Evolutionary conservation across 2,329 filamentous ascomycete species (phyloP).

Genomic region (Furcasterigmium furcatum): DNA sequence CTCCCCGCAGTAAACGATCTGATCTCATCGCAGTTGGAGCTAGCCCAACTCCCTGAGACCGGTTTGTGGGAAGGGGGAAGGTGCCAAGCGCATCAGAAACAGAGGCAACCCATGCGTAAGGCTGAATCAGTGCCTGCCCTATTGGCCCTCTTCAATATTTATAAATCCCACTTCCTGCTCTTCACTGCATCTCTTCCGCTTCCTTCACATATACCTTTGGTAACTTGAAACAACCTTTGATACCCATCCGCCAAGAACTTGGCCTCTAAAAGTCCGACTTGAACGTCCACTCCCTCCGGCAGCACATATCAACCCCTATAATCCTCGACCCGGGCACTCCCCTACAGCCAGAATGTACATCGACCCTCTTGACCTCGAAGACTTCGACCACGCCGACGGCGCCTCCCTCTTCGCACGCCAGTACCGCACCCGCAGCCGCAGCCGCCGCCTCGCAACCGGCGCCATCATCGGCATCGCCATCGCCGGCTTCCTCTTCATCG

Average conservation of each 20-base stretch:
- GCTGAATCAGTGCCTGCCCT: background rate
- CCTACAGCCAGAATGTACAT: background rate
- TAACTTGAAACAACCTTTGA: too few relatives aligned
- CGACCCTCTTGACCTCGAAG: background rate
- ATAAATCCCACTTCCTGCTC: background rate
- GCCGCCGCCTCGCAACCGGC: constrained; percentile 12
- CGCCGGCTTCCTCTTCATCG: constrained; percentile 8
- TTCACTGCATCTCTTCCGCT: background rate
- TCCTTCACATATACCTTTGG: too few relatives aligned
- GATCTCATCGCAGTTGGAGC: too few relatives aligned
- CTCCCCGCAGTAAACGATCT: background rate
- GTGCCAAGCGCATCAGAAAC: background rate
- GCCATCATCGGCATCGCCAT: constrained; percentile 13
- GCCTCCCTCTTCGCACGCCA: background rate
- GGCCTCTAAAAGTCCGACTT: background rate
- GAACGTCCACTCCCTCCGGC: background rate
- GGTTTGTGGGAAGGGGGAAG: background rate
- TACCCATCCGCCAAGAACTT: background rate
- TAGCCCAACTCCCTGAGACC: background rate
- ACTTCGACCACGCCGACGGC: background rate
- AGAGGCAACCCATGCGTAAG: background rate
- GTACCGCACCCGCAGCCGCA: constrained; percentile 4
- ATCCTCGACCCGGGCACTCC: background rate
- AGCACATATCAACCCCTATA: background rate
- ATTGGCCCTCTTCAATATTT: background rate